These are phyloP conservation scores for Chimonanthus praecox DNA, from an alignment of 164 flowering plant genomes.

Conservation along the genomic window DNA sequence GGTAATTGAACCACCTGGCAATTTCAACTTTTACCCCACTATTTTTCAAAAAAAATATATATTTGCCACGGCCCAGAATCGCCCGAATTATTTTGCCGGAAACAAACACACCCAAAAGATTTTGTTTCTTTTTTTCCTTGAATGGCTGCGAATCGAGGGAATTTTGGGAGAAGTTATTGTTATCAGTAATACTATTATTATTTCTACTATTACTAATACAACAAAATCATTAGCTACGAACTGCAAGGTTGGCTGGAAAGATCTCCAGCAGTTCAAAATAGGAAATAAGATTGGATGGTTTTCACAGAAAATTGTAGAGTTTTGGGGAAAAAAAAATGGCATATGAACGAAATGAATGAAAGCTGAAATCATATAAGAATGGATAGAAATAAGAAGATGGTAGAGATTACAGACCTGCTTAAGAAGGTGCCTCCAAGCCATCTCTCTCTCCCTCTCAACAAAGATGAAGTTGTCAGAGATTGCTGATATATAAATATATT, in stretches of 20 bases:
- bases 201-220: no score
- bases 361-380: neutral
- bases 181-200: neutral
- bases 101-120: no score
- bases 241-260: no score
- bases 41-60: no score
- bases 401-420: neutral
- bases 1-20: no score
- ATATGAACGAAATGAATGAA: neutral
- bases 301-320: neutral
- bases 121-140: no score
- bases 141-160: neutral
- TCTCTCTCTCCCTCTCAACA: neutral
- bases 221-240: no score
- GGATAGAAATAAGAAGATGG: neutral
- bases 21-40: no score
- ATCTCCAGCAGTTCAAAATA: neutral
- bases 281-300: neutral
- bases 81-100: no score
- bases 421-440: constrained; percentile 8
- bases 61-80: no score
- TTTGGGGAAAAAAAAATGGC: neutral
- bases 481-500: no score
- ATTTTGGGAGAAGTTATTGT: neutral
- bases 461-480: no score